Percentiles rank a stretch among this genome's conserved stretches.
Conservation (phyloP, 805 yeast species). For the Yamadazyma olivae region DNA sequence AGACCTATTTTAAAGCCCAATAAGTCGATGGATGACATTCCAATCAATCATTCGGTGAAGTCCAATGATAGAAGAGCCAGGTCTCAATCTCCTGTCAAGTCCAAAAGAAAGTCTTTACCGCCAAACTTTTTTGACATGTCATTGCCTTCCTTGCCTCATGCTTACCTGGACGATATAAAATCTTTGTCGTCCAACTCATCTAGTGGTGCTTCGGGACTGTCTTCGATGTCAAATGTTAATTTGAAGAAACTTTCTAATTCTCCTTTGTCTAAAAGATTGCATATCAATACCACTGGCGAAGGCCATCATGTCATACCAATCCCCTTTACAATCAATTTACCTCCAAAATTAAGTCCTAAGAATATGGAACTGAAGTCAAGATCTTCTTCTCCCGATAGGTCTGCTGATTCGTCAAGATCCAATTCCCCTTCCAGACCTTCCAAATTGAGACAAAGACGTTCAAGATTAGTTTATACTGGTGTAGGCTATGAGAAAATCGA, state of each 20-base stretch:
- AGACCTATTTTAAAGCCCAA: neutral
- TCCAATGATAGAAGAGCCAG: slow-evolving; percentile 22
- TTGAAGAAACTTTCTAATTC: slow-evolving; percentile 25
- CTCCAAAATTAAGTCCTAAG: slow-evolving; percentile 36
- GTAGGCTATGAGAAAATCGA: slow-evolving; percentile 34
- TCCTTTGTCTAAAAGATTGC: slow-evolving; percentile 35
- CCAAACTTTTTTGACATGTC: slow-evolving; percentile 19
- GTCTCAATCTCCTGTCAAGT: slow-evolving; percentile 33
- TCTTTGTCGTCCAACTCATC: slow-evolving; percentile 23
- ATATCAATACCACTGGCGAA: slow-evolving; percentile 22
- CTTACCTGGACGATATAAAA: slow-evolving; percentile 20
- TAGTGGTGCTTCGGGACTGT: neutral
- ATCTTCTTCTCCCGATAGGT: slow-evolving; percentile 5
- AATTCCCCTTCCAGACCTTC: slow-evolving; percentile 6
- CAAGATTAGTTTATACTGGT: slow-evolving; percentile 29
- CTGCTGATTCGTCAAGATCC: slow-evolving; percentile 1
- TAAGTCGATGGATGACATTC: slow-evolving; percentile 8
- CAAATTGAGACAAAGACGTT: neutral
- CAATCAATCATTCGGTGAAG: neutral
- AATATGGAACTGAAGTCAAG: slow-evolving; percentile 13
- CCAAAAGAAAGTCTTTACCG: slow-evolving; percentile 22
- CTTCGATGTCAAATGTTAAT: slow-evolving; percentile 7
- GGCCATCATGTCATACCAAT: slow-evolving; percentile 37
- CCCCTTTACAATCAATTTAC: slow-evolving; percentile 39
- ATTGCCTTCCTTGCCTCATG: slow-evolving; percentile 18